A percentile compares a stretch with the other conserved stretches of the same genome.
phyloP scores from a whole-genome alignment of 2,329 filamentous ascomycete genomes.

The Fusarium sulawesiense region DNA sequence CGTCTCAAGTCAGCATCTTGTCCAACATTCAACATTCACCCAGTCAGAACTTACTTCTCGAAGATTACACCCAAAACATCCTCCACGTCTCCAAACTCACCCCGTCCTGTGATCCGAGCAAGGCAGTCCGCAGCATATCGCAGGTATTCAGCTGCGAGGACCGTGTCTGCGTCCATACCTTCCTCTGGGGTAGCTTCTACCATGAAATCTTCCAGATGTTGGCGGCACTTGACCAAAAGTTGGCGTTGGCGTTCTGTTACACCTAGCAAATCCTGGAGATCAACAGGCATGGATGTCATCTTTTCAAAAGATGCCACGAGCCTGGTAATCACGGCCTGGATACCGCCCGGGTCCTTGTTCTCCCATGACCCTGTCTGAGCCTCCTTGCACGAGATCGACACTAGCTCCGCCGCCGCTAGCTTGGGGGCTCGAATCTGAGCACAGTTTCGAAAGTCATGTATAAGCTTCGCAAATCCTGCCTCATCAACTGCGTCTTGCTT shows the following conservation, averaged over 20 bases:
- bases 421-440: slow-evolving; percentile 36
- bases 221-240: slow-evolving; percentile 78
- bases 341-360: slow-evolving; percentile 67
- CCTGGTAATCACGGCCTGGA: slow-evolving; percentile 74
- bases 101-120: slow-evolving; percentile 88
- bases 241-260: slow-evolving; percentile 91
- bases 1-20: slow-evolving; percentile 32
- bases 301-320: slow-evolving; percentile 75
- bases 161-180: slow-evolving; percentile 76
- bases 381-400: slow-evolving; percentile 77
- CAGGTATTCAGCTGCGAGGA: slow-evolving; percentile 89
- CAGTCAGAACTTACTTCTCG: slow-evolving; percentile 78
- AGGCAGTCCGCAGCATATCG: slow-evolving; percentile 82
- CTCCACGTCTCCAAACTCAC: slow-evolving; percentile 89
- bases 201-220: slow-evolving; percentile 79
- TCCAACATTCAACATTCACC: neutral
- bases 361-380: slow-evolving; percentile 52
- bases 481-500: slow-evolving; percentile 66
- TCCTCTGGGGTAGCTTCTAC: slow-evolving; percentile 60
- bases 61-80: slow-evolving; percentile 97
- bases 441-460: slow-evolving; percentile 53
- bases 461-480: slow-evolving; percentile 52
- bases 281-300: slow-evolving; percentile 77
- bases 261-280: slow-evolving; percentile 86
- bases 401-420: slow-evolving; percentile 51